phyloP scores from a whole-genome alignment of 257 asterid species.

The Sherardia arvensis region DNA sequence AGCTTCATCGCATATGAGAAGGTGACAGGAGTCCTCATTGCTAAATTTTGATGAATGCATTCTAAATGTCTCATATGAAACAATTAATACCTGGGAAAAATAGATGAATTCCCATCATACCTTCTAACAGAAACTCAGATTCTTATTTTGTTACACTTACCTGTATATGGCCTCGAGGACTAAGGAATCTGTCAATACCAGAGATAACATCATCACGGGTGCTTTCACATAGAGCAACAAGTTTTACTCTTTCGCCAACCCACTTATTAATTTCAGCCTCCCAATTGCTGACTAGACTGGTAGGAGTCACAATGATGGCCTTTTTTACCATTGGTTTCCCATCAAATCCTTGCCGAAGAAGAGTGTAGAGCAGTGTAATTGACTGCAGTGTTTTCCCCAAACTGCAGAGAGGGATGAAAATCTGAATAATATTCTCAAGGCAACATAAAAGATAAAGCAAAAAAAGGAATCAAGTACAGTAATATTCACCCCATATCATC shows the following conservation, averaged over 20 bases:
- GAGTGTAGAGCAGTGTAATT: conserved; percentile 81
- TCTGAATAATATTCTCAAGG: not conserved
- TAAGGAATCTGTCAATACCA: conserved; percentile 62
- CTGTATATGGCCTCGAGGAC: conserved; percentile 47
- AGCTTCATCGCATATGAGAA: conserved; percentile 97
- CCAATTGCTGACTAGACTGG: conserved; percentile 97
- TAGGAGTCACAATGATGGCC: conserved; percentile 90
- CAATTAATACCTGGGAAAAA: conserved; percentile 62
- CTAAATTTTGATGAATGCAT: conserved; percentile 80
- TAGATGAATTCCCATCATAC: conserved; percentile 1
- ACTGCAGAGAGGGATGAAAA: conserved; percentile 32
- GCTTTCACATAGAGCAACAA: conserved; percentile 93
- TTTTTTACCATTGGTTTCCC: conserved; percentile 83
- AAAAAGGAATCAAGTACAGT: conserved; percentile 9
- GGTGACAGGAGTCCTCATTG: conserved; percentile 76
- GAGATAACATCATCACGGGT: conserved; percentile 79
- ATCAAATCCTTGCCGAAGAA: conserved; percentile 85
- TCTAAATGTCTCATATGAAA: conserved; percentile 96
- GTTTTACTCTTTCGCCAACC: conserved; percentile 91
- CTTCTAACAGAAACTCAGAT: conserved; percentile 4
- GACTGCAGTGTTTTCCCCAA: conserved; percentile 97
- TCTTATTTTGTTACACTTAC: conserved; percentile 26
- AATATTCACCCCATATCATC: conserved; percentile 95
- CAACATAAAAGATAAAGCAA: conserved; percentile 1
- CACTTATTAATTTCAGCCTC: conserved; percentile 95